Evolutionary conservation across 2,329 filamentous ascomycete genomes (phyloP), one percentile per base, ranked within the genome.

Genomic region (Berkeleyomyces basicola): DNA sequence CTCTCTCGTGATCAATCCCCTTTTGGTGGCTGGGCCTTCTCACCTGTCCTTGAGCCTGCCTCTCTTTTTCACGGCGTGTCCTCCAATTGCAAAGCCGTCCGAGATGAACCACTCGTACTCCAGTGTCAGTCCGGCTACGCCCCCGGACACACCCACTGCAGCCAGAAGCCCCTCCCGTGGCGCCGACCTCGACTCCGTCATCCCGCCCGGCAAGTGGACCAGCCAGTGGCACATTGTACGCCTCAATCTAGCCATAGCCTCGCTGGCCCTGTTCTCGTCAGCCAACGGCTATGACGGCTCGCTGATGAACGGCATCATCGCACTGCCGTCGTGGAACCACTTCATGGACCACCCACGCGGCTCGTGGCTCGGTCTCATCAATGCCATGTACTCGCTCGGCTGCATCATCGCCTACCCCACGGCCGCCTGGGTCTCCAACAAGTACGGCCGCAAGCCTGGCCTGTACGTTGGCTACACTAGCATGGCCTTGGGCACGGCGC

Each of bases 141-240:
- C 44, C 43, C 43, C 51, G n/a, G 44, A 42, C 23, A 14, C 57
- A 47, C 33, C 40, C n/a, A 33, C 36, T n/a, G 44, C 44, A 59
- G 89, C 2, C 86, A 9, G 7, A n/a, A 6, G 31, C 33, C 49
- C 4, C 23, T 14, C 6, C 42, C 42, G 42, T 43, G 42, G 42
- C 49, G 23, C 87, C 1, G 82, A 85, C 66, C 76, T 91, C 23
- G 85, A 85, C 1, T 83, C 90, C 2, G 85, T 88, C 0, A 92
- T 90, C 69, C 86, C 95, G 65, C 82, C 88, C 1, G 84, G 93
- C n/a, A 86, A 88, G 0, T 95, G 42, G 85, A 95, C 58, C 46
- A 43, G 61, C 11, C 0, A 89, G 87, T 14, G 88, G 89, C 23
- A 93, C 92, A 84, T 93, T 88, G 42, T 89, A 89, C 68, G 90